Evolutionary conservation across 1,284 basidiomycete species (phyloP).

Genomic region (Ceratobasidium sp.): DNA sequence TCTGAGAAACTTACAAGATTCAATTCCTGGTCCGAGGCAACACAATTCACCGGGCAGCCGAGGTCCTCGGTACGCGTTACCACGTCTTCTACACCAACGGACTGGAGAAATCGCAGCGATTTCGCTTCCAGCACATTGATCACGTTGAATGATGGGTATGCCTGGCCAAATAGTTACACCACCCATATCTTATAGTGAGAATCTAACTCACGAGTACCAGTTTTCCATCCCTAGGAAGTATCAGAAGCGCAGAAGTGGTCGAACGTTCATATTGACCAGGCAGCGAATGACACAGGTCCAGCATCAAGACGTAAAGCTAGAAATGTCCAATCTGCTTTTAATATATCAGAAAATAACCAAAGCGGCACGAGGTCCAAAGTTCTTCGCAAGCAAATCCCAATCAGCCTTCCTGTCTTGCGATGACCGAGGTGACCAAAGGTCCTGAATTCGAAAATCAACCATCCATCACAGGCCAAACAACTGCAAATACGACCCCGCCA

Average conservation of each 20-base stretch:
- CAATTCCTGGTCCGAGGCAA: constrained; percentile 21
- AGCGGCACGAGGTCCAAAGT: too few relatives aligned
- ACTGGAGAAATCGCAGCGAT: constrained; percentile 21
- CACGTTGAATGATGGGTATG: constrained; percentile 26
- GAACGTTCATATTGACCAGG: constrained; percentile 19
- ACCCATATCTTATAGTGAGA: background rate
- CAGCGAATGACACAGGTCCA: constrained; percentile 23
- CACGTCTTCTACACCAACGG: constrained; percentile 18
- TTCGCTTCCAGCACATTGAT: constrained; percentile 34
- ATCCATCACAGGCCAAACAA: too few relatives aligned
- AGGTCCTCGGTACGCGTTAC: background rate
- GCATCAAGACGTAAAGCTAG: constrained; percentile 8
- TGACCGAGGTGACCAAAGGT: too few relatives aligned
- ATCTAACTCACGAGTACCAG: background rate
- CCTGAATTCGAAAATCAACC: too few relatives aligned
- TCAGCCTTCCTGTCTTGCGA: too few relatives aligned
- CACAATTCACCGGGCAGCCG: background rate
- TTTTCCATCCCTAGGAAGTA: constrained; percentile 10
- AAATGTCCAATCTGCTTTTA: too few relatives aligned
- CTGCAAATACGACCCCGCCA: too few relatives aligned
- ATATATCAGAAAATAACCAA: too few relatives aligned
- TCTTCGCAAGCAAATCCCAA: too few relatives aligned
- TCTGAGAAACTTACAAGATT: constrained; percentile 13
- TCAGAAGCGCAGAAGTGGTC: background rate
- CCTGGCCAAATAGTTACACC: background rate